These are phyloP conservation scores for Sisymbrium altissimum DNA, from an alignment of 345 rosid species.

Conservation along the genomic window DNA sequence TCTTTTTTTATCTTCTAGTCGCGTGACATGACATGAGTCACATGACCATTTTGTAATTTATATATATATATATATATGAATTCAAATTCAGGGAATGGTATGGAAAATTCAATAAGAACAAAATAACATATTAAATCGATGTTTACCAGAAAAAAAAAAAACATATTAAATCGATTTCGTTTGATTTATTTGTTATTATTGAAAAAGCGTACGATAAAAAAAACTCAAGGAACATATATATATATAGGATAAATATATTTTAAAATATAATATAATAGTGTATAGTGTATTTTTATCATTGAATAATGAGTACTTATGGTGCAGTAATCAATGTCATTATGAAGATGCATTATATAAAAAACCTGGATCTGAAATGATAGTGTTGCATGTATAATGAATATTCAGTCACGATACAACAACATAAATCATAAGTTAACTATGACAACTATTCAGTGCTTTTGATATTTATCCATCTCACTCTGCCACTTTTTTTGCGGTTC, in stretches of 20 bases:
- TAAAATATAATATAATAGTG: neutral
- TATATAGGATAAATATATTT: neutral
- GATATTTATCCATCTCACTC: slow-evolving; percentile 4
- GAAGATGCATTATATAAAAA: neutral
- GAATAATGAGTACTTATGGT: neutral
- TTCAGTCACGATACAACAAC: slow-evolving; percentile 1
- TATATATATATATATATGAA: neutral
- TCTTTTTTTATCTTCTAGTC: neutral
- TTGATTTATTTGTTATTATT: neutral
- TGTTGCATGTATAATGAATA: slow-evolving; percentile 15
- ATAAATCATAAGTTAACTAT: slow-evolving; percentile 1
- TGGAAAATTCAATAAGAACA: neutral
- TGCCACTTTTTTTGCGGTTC: slow-evolving; percentile 8
- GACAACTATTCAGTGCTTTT: slow-evolving; percentile 1
- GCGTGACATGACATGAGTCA: neutral
- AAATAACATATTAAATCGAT: neutral
- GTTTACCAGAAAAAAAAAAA: no score
- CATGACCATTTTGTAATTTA: neutral
- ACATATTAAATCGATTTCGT: no score
- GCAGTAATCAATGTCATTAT: neutral
- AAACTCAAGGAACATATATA: neutral
- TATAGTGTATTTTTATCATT: neutral
- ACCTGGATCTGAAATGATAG: slow-evolving; percentile 1
- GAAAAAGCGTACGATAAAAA: neutral
- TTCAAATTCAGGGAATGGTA: neutral